Evolutionary conservation across 768 basidiomycete species (phyloP).

Genomic region (Trametes maxima): DNA sequence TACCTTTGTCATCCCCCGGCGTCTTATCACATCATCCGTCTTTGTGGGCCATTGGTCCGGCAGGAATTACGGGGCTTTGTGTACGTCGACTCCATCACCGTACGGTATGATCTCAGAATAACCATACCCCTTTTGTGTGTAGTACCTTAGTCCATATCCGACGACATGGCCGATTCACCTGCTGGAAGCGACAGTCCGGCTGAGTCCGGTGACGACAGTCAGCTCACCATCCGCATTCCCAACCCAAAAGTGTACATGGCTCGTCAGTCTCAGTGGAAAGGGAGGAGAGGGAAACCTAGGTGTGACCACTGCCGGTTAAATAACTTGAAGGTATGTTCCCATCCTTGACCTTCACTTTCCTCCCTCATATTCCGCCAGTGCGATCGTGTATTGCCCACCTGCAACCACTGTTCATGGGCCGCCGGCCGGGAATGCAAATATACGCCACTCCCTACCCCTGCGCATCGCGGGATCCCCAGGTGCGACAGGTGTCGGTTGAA

Average conservation of each 20-base stretch:
- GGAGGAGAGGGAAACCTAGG: slow-evolving; percentile 71
- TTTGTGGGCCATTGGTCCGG: background rate
- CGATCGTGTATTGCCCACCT: slow-evolving; percentile 68
- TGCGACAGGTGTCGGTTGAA: slow-evolving; percentile 69
- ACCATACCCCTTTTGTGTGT: background rate
- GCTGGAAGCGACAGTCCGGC: slow-evolving; percentile 35
- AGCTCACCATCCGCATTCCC: slow-evolving; percentile 64
- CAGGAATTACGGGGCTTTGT: background rate
- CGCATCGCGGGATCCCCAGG: slow-evolving; percentile 73
- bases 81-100: background rate
- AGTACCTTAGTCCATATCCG: background rate
- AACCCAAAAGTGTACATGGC: slow-evolving; percentile 69
- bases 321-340: slow-evolving; percentile 63
- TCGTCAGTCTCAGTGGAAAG: slow-evolving; percentile 74
- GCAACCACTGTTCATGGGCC: slow-evolving; percentile 72
- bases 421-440: slow-evolving; percentile 68
- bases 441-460: slow-evolving; percentile 73
- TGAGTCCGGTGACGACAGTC: slow-evolving; percentile 39
- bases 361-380: slow-evolving; percentile 46
- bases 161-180: slow-evolving; percentile 31
- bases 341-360: slow-evolving; percentile 11
- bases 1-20: background rate
- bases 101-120: background rate
- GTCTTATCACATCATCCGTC: slow-evolving; percentile 18
- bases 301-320: slow-evolving; percentile 74